Evolutionary conservation across 192 early-diverging fungal species (phyloP).

Genomic region (Coemansia sp.): DNA sequence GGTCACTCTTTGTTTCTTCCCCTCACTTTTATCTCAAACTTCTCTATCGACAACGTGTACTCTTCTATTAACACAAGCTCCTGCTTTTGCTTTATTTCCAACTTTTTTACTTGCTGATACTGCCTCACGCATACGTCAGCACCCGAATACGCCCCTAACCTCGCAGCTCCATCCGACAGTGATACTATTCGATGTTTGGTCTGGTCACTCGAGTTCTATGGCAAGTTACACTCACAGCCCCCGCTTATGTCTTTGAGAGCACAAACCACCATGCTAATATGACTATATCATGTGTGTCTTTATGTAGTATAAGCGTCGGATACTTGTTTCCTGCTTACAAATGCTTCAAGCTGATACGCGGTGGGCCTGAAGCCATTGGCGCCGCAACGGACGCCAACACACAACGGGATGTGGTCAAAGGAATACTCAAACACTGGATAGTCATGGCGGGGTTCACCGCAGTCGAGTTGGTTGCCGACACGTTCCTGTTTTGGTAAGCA

Average conservation of each 20-base stretch:
- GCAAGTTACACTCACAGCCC: slow-evolving; percentile 14
- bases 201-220: slow-evolving; percentile 45
- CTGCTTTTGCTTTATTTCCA: background rate
- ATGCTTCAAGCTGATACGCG: slow-evolving; percentile 53
- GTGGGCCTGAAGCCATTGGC: slow-evolving; percentile 44
- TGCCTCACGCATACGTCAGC: background rate
- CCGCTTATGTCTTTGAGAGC: background rate
- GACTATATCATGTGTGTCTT: background rate
- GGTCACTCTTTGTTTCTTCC: background rate
- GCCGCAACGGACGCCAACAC: background rate
- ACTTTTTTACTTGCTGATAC: background rate
- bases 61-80: background rate
- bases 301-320: slow-evolving; percentile 41
- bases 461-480: slow-evolving; percentile 50
- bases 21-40: background rate
- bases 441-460: slow-evolving; percentile 55
- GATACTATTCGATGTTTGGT: slow-evolving; percentile 30
- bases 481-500: slow-evolving; percentile 56
- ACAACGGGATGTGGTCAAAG: slow-evolving; percentile 46
- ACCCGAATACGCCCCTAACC: background rate
- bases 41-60: slow-evolving; percentile 4
- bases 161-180: background rate
- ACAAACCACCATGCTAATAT: background rate
- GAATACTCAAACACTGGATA: slow-evolving; percentile 54
- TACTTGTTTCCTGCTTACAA: slow-evolving; percentile 50